Conservation (phyloP, 2,329 filamentous ascomycete species). For the Septoria linicola region DNA sequence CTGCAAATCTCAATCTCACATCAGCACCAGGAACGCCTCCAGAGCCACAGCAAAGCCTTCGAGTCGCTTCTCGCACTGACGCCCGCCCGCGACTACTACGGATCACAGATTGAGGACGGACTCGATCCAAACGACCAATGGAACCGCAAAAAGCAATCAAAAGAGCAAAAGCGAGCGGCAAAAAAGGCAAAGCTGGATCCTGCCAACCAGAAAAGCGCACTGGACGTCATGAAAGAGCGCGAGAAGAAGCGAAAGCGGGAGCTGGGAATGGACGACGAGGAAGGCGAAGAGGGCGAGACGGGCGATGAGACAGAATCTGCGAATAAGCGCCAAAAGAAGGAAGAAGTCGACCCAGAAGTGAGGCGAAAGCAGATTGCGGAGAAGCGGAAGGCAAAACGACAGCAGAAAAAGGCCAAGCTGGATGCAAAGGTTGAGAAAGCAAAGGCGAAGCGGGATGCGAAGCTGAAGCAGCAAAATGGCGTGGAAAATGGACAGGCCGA, state of each 20-base stretch:
- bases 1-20: slow-evolving; percentile 1
- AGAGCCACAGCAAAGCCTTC: slow-evolving; percentile 69
- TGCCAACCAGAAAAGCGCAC: slow-evolving; percentile 83
- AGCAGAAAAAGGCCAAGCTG: slow-evolving; percentile 49
- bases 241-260: slow-evolving; percentile 70
- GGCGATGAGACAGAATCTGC: slow-evolving; percentile 43
- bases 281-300: slow-evolving; percentile 35
- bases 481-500: slow-evolving; percentile 34
- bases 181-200: slow-evolving; percentile 89
- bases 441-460: slow-evolving; percentile 37
- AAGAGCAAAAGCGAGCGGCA: slow-evolving; percentile 77
- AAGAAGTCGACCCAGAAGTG: slow-evolving; percentile 31
- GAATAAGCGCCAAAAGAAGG: slow-evolving; percentile 47
- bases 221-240: slow-evolving; percentile 90
- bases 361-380: slow-evolving; percentile 43
- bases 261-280: slow-evolving; percentile 55
- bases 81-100: slow-evolving; percentile 84
- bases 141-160: slow-evolving; percentile 93
- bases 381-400: slow-evolving; percentile 45
- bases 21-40: slow-evolving; percentile 51
- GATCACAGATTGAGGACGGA: slow-evolving; percentile 48
- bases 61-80: slow-evolving; percentile 84
- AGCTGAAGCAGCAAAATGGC: slow-evolving; percentile 34
- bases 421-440: slow-evolving; percentile 41
- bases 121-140: slow-evolving; percentile 87